These are phyloP conservation scores for Spathaspora hagerdaliae DNA, from an alignment of 805 yeast species.

Conservation along the genomic window DNA sequence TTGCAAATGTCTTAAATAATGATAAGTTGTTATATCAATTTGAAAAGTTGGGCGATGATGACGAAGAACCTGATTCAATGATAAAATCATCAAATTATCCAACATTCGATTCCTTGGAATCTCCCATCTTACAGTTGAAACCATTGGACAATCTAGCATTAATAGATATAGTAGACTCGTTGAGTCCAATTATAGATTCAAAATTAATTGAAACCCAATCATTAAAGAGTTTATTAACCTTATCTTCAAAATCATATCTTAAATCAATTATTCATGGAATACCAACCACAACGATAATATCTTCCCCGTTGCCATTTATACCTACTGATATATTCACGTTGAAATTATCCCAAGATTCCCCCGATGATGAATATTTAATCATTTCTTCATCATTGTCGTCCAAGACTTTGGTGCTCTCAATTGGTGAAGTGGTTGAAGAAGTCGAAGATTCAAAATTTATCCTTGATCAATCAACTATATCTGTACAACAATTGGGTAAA, in stretches of 20 bases:
- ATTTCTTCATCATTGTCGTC: constrained; percentile 53
- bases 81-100: constrained; percentile 6
- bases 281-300: constrained; percentile 57
- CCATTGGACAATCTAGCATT: constrained; percentile 54
- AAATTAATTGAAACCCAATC: not conserved
- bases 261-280: constrained; percentile 55
- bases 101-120: not conserved
- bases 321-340: constrained; percentile 66
- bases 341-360: constrained; percentile 40
- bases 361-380: constrained; percentile 59
- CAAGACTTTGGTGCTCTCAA: constrained; percentile 67
- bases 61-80: constrained; percentile 20
- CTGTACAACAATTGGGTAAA: constrained; percentile 64
- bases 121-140: constrained; percentile 12
- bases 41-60: constrained; percentile 66
- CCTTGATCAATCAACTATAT: constrained; percentile 55
- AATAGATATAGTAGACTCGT: constrained; percentile 45
- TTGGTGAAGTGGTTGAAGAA: constrained; percentile 79
- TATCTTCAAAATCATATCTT: constrained; percentile 43
- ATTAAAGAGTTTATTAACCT: constrained; percentile 18
- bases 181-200: constrained; percentile 49
- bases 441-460: constrained; percentile 64
- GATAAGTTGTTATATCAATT: constrained; percentile 75
- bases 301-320: constrained; percentile 67
- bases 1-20: constrained; percentile 58